These are phyloP conservation scores for Ogataea nitratoaversa DNA, from an alignment of 805 yeast genomes.

Conservation along the genomic window DNA sequence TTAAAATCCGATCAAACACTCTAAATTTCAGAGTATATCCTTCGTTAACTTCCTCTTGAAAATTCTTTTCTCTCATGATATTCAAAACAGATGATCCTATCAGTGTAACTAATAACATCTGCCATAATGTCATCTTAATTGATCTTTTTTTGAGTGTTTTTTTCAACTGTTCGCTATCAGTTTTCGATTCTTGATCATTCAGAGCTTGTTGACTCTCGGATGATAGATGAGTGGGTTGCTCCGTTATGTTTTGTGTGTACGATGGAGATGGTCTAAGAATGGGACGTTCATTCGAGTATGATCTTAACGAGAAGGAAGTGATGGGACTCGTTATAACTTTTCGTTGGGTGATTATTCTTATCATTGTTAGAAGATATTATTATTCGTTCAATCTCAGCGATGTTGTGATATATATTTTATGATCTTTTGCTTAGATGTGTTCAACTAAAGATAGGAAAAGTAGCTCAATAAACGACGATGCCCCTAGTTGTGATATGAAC, in stretches of 20 bases:
- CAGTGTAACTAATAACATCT: slow-evolving; percentile 27
- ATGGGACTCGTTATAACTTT: background rate
- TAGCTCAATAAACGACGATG: no score
- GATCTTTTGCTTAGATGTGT: no score
- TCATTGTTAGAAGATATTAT: background rate
- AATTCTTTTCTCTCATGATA: slow-evolving; percentile 41
- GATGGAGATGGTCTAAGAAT: background rate
- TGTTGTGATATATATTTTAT: no score
- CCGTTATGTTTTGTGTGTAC: background rate
- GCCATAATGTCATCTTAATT: slow-evolving; percentile 30
- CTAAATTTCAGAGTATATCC: slow-evolving; percentile 38
- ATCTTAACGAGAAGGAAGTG: background rate
- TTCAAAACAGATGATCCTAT: slow-evolving; percentile 42
- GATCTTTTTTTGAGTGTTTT: slow-evolving; percentile 16
- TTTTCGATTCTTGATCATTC: slow-evolving; percentile 6
- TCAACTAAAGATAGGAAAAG: no score
- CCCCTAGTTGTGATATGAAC: no score
- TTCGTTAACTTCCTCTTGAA: slow-evolving; percentile 37
- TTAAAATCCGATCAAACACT: slow-evolving; percentile 24
- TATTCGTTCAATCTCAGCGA: no score
- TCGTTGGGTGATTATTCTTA: background rate
- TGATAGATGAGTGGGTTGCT: background rate
- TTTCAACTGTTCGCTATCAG: background rate
- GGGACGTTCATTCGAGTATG: background rate
- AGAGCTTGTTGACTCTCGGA: slow-evolving; percentile 6